Base-by-base conservation (phyloP, 2,329 filamentous ascomycete genomes). In the Celoporthe dispersa region DNA sequence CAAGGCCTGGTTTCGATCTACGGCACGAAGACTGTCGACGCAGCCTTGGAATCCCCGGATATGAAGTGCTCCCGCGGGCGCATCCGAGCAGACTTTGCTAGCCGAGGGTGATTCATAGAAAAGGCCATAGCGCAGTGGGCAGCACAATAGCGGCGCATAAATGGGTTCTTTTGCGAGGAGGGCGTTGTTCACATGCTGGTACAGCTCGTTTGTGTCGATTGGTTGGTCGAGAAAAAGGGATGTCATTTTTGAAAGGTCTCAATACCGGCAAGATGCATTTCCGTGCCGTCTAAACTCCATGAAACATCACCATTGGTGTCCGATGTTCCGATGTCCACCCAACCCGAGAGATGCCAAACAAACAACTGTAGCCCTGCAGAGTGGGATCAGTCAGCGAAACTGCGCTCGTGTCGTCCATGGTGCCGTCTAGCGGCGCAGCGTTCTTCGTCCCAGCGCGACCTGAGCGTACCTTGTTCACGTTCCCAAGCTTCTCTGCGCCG, bases 1-100 rank as follows among this genome's bases (percentile, higher is more conserved):
- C 81, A 83, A 85, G 85, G 86, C 83, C 86, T 83, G 53, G 71
- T 71, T 69, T 87, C 77, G 78, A 87, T 89, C 84, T 89, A 81
- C 87, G 87, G 87, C 87, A 82, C 74, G 84, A 82, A 82, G 81
- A 78, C 86, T 85, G 87, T 88, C 86, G 75, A 77, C 72, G 85
- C 86, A 87, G 84, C 79, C 81, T 81, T 85, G 85, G 84, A 84
- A 81, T 86, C 83, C 85, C 81, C 82, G 83, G 81, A 81, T 81
- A 84, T 80, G 74, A 76, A 77, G 74, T 75, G 77, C 78, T 77
- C 76, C 75, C 77, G 72, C 67, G 77, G 76, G 78, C 78, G 81
- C 78, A 81, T 81, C 83, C 82, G 82, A 86, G 83, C 81, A 87
- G 80, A 81, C 85, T 86, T 88, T 78, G 78, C 86, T 79, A 85